Conservation (phyloP, 768 basidiomycete species). For the Suillus placidus region DNA sequence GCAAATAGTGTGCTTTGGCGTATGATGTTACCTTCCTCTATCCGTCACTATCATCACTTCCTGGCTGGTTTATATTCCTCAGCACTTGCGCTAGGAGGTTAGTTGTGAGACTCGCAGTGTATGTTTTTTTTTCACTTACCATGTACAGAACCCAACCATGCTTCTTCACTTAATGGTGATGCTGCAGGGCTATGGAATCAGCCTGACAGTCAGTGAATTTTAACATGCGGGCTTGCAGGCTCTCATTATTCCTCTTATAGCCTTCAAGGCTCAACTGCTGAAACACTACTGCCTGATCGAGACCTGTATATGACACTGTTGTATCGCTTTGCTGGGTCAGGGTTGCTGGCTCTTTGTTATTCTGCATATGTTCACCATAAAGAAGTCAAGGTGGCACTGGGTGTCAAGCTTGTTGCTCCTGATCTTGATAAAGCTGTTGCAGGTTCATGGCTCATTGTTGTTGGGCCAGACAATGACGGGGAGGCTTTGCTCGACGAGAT, state of each 20-base stretch:
- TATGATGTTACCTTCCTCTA: no score
- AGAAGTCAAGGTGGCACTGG: conserved; percentile 94
- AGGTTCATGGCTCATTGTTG: conserved; percentile 90
- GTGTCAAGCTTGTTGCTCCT: conserved; percentile 93
- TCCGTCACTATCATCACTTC: no score
- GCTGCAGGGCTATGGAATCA: conserved; percentile 81
- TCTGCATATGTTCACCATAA: conserved; percentile 94
- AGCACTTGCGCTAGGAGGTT: conserved; percentile 87
- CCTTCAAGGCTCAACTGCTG: conserved; percentile 72
- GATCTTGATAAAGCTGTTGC: conserved; percentile 98
- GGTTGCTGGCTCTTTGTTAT: conserved; percentile 5
- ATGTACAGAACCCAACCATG: conserved; percentile 84
- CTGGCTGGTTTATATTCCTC: no score
- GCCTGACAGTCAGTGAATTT: conserved; percentile 53
- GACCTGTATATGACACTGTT: conserved; percentile 31
- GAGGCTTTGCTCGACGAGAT: conserved; percentile 93
- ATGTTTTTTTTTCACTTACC: conserved; percentile 5
- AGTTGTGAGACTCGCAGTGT: conserved; percentile 23
- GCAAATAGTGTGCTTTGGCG: no score
- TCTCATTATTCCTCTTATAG: conserved; percentile 36
- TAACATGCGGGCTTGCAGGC: background rate
- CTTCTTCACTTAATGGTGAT: conserved; percentile 86
- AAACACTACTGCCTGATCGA: conserved; percentile 68
- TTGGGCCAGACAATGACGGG: conserved; percentile 95
- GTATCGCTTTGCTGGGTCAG: conserved; percentile 11